Percentiles rank a stretch among this genome's conserved stretches.
Evolutionary conservation across 192 early-diverging fungal species (phyloP).

Genomic region (Cetraspora pellucida): DNA sequence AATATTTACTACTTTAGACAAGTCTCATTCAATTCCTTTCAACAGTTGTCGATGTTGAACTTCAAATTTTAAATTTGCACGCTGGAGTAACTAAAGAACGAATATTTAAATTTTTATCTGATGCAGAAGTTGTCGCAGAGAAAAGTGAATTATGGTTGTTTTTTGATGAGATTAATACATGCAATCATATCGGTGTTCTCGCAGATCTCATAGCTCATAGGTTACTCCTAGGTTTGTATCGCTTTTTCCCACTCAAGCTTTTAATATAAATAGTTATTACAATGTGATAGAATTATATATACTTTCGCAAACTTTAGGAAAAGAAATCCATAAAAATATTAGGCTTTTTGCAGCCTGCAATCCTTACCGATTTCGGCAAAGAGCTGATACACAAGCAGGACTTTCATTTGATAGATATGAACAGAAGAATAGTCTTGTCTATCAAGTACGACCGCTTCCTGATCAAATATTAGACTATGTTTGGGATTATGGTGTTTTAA

Average conservation of each 20-base stretch:
- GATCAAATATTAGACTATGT: constrained; percentile 31
- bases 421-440: constrained; percentile 26
- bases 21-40: constrained; percentile 26
- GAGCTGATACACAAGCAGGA: constrained; percentile 1
- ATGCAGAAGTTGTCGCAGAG: background rate
- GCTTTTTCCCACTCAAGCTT: constrained; percentile 1
- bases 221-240: too few species aligned
- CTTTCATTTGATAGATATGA: background rate
- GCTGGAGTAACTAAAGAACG: constrained; percentile 26
- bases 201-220: too few species aligned
- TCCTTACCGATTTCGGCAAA: constrained; percentile 30
- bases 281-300: constrained; percentile 11
- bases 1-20: constrained; percentile 2
- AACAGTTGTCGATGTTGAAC: constrained; percentile 11
- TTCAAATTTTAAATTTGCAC: background rate
- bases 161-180: too few species aligned
- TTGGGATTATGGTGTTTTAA: constrained; percentile 32
- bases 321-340: constrained; percentile 27
- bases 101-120: constrained; percentile 9
- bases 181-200: too few species aligned
- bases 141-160: background rate
- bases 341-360: constrained; percentile 30
- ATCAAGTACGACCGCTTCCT: constrained; percentile 33
- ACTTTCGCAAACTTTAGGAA: constrained; percentile 4
- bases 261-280: constrained; percentile 22